Evolutionary conservation across 2,329 filamentous ascomycete genomes (phyloP).

Genomic region (Xylariaceae sp.): DNA sequence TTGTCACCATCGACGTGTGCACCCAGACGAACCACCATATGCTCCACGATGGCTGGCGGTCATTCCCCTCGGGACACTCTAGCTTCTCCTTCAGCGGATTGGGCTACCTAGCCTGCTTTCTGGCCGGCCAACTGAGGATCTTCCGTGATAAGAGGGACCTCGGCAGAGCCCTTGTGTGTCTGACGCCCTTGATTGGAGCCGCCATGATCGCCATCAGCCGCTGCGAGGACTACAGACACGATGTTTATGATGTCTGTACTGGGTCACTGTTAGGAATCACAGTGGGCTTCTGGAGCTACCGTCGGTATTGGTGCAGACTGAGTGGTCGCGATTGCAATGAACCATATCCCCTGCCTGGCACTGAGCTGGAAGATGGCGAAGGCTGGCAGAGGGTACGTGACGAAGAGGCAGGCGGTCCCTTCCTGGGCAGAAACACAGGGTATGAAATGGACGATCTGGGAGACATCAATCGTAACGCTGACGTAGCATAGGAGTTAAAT

Average conservation of each 20-base stretch:
- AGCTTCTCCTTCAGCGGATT: slow-evolving; percentile 77
- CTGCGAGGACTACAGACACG: slow-evolving; percentile 67
- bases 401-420: slow-evolving; percentile 46
- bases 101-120: slow-evolving; percentile 67
- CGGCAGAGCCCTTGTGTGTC: slow-evolving; percentile 52
- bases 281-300: slow-evolving; percentile 63
- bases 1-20: slow-evolving; percentile 67
- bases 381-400: slow-evolving; percentile 46
- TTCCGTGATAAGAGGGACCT: slow-evolving; percentile 51
- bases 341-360: slow-evolving; percentile 49
- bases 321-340: slow-evolving; percentile 51
- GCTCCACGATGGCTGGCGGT: slow-evolving; percentile 79
- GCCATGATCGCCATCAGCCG: slow-evolving; percentile 65
- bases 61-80: slow-evolving; percentile 76
- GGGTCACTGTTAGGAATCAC: slow-evolving; percentile 58
- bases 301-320: slow-evolving; percentile 59
- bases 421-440: slow-evolving; percentile 28
- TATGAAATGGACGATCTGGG: slow-evolving; percentile 27
- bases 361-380: slow-evolving; percentile 26
- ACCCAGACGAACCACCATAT: slow-evolving; percentile 65
- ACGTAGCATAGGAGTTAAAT: slow-evolving; percentile 7
- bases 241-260: slow-evolving; percentile 64
- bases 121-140: slow-evolving; percentile 63
- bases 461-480: slow-evolving; percentile 17
- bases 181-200: slow-evolving; percentile 58